Conservation (phyloP, 768 basidiomycete genomes). For the Naematelia encephala region DNA sequence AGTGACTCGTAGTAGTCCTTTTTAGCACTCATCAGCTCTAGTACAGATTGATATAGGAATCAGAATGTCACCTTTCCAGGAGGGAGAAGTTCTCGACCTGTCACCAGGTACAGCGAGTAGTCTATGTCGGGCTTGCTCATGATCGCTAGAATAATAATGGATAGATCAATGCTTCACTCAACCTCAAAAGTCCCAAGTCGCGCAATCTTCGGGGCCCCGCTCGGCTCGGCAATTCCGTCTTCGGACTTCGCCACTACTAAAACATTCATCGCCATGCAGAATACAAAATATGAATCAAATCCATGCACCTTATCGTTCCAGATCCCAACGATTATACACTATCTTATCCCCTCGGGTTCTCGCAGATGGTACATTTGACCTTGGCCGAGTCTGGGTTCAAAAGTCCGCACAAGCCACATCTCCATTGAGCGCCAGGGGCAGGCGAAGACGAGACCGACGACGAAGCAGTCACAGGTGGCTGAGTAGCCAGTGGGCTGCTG, state of each 20-base stretch:
- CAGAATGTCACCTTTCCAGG: conserved; percentile 61
- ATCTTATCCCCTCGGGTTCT: conserved; percentile 18
- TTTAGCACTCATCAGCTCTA: too few species aligned
- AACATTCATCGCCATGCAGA: background rate
- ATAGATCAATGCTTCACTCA: background rate
- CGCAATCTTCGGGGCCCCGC: too few species aligned
- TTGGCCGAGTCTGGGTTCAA: conserved; percentile 52
- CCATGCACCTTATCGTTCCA: background rate
- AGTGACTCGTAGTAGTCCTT: conserved; percentile 71
- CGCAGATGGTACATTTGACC: conserved; percentile 57
- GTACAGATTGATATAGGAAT: too few species aligned
- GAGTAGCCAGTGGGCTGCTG: background rate
- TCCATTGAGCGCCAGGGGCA: conserved; percentile 54
- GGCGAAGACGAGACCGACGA: background rate
- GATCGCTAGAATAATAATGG: too few species aligned
- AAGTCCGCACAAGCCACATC: conserved; percentile 58
- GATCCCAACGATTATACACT: background rate
- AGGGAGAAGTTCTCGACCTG: conserved; percentile 73
- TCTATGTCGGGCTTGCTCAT: conserved; percentile 45
- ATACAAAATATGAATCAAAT: too few species aligned
- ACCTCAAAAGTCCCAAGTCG: too few species aligned
- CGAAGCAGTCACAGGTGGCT: background rate
- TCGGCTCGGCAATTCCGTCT: too few species aligned
- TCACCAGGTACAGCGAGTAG: conserved; percentile 75
- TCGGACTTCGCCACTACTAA: background rate